Evolutionary conservation across 306 rosid genomes (phyloP).

Genomic region (Gleditsia sinensis): DNA sequence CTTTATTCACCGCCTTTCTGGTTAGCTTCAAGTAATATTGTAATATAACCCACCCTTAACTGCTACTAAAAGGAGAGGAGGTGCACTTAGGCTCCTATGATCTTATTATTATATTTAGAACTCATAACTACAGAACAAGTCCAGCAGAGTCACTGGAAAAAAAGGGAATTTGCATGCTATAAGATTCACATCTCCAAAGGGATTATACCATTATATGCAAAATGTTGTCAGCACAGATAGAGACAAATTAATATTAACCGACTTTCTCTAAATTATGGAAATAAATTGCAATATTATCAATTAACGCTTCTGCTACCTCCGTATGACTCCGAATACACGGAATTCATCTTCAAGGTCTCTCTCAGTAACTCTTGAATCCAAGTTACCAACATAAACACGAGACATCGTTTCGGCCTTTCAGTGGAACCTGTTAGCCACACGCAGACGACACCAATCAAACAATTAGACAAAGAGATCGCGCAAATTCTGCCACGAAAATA

Average conservation of each 20-base stretch:
- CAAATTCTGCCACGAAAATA: neutral
- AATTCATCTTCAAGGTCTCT: slow-evolving; percentile 97
- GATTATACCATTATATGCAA: neutral
- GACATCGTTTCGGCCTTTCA: slow-evolving; percentile 57
- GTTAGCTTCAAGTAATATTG: neutral
- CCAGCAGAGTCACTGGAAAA: neutral
- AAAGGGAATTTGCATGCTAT: too few relatives aligned
- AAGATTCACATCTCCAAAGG: neutral
- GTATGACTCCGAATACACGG: slow-evolving; percentile 86
- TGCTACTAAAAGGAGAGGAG: too few relatives aligned
- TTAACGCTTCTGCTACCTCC: slow-evolving; percentile 56
- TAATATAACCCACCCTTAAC: too few relatives aligned
- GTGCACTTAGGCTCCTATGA: neutral
- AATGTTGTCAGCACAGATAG: neutral
- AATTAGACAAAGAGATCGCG: neutral
- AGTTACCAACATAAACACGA: slow-evolving; percentile 93
- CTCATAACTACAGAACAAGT: neutral
- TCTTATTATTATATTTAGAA: neutral
- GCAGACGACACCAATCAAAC: neutral
- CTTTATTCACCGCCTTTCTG: too few relatives aligned
- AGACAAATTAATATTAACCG: neutral
- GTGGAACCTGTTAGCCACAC: slow-evolving; percentile 39
- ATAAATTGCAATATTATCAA: neutral
- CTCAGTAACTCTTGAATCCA: slow-evolving; percentile 90
- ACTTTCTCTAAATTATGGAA: neutral